Evolutionary conservation across 345 rosid species (phyloP).

Genomic region (Physaria fendleri): DNA sequence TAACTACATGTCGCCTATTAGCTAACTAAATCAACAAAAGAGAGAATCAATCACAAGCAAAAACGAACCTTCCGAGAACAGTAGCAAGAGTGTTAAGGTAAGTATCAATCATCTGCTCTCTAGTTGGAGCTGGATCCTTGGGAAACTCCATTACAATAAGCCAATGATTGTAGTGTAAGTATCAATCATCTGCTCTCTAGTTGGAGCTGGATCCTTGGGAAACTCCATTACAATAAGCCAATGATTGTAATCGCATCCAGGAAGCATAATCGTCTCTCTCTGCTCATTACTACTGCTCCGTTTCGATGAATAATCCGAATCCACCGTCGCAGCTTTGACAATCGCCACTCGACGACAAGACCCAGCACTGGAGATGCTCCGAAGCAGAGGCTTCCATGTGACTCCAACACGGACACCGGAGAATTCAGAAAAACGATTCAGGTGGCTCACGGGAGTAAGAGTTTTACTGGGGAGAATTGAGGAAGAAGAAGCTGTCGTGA

Average conservation of each 20-base stretch:
- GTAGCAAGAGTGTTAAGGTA: slow-evolving; percentile 83
- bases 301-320: slow-evolving; percentile 54
- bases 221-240: slow-evolving; percentile 98
- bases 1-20: neutral
- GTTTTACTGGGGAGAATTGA: slow-evolving; percentile 41
- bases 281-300: slow-evolving; percentile 65
- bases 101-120: slow-evolving; percentile 94
- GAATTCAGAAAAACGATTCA: neutral
- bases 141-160: slow-evolving; percentile 97
- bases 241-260: slow-evolving; percentile 90
- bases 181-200: slow-evolving; percentile 91
- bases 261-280: slow-evolving; percentile 90
- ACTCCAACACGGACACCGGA: neutral
- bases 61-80: slow-evolving; percentile 71
- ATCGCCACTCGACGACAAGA: slow-evolving; percentile 26
- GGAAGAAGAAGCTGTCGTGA: slow-evolving; percentile 29
- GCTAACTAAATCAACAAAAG: neutral
- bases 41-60: neutral
- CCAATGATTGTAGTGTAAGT: slow-evolving; percentile 96
- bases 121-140: slow-evolving; percentile 87
- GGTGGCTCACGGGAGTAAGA: slow-evolving; percentile 25
- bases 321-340: slow-evolving; percentile 46
- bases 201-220: slow-evolving; percentile 93
- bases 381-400: slow-evolving; percentile 8
- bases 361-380: slow-evolving; percentile 4